Percentiles rank a stretch among this genome's conserved stretches.
These are phyloP conservation scores for Cyberlindnera amylophila DNA, from an alignment of 805 yeast genomes.

Conservation along the genomic window DNA sequence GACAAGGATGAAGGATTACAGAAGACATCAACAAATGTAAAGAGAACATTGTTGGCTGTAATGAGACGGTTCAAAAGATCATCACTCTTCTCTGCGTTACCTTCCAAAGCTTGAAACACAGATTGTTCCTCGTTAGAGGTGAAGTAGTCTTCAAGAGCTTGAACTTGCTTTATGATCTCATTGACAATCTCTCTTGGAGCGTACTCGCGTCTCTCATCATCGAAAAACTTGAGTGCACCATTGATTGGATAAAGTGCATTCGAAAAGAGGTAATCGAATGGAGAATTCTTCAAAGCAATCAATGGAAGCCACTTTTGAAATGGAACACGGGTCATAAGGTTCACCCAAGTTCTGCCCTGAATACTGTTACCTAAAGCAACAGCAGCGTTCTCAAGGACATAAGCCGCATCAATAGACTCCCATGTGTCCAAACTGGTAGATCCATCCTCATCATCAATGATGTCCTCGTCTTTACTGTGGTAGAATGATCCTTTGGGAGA, in stretches of 20 bases:
- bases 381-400: conserved; percentile 43
- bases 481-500: conserved; percentile 41
- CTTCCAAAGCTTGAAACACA: conserved; percentile 25
- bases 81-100: conserved; percentile 18
- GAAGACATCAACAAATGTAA: conserved; percentile 52
- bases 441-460: conserved; percentile 40
- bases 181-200: conserved; percentile 36
- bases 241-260: conserved; percentile 49
- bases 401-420: conserved; percentile 46
- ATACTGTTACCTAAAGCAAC: conserved; percentile 46
- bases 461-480: conserved; percentile 37
- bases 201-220: conserved; percentile 50
- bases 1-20: conserved; percentile 50
- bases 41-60: conserved; percentile 40
- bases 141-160: conserved; percentile 28
- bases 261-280: conserved; percentile 59
- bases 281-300: conserved; percentile 47
- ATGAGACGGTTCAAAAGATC: conserved; percentile 31
- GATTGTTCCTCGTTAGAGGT: conserved; percentile 22
- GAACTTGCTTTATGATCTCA: conserved; percentile 31
- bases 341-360: conserved; percentile 34
- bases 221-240: conserved; percentile 53
- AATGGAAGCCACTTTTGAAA: conserved; percentile 45
- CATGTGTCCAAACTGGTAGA: conserved; percentile 42
- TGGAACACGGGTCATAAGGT: conserved; percentile 30